Base-by-base conservation (phyloP, 1,139 yeast genomes). In the Geotrichum armillariae region DNA sequence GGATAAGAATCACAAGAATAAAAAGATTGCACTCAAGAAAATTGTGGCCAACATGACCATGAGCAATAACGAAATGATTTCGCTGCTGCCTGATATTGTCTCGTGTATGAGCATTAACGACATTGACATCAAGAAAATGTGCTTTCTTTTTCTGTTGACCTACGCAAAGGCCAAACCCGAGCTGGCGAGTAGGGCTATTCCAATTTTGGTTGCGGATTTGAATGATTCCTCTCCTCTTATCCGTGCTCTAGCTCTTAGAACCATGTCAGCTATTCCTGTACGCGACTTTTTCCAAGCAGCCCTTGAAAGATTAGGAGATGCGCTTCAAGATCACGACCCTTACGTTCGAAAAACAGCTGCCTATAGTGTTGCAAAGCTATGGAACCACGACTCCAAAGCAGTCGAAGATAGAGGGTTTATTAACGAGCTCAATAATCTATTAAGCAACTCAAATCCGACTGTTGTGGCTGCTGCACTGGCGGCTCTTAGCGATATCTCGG, bases 41-140 rank as follows among this genome's bases (percentile, higher is more conserved):
- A 77, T 89, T 27, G 76, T 90, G 6, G 95, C 96, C 41, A 91
- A 90, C 65, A 77, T 89, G 68, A 84, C 94, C 4, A 75, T 90
- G 69, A 90, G 90, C 52, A 89, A 89, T 64, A 76, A 77, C 56
- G 97, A 91, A 62, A 78, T 90, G 79, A 75, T 81, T 9, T 63
- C 72, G 34, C 64, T 91, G 53, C 78, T 84, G 64, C 83, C 85
- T 0, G 95, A 86, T 43, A 77, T 91, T 11, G 65, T 86, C 7
- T 72, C 72, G 31, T 73, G 86, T 50, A 76, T 88, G 74, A 71
- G 75, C 47, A 72, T 78, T 18, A 80, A 79, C 53, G 96, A 88
- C 66, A 65, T 83, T 38, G 96, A 87, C 59, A 76, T 85, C 50
- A 80, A 90, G 60, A 79, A 85, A 57, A 76, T 88, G 73, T 50